phyloP scores from a whole-genome alignment of 225 moss, liverwort and hornwort species.

The Ulota crispa region DNA sequence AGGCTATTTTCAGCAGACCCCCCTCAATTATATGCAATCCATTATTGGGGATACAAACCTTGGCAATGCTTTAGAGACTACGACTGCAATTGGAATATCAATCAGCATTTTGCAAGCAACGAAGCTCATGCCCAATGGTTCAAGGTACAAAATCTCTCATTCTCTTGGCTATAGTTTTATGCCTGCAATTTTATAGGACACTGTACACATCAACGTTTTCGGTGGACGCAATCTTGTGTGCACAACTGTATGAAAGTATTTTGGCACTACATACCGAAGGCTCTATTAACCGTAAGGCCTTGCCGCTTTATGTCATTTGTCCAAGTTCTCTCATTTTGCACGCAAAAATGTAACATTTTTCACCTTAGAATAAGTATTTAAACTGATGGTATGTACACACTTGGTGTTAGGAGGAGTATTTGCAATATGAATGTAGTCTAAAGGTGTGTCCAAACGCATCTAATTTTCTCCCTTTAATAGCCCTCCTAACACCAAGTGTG shows the following conservation, averaged over 20 bases:
- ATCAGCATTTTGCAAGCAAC: conserved; percentile 58
- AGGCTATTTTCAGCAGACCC: conserved; percentile 50
- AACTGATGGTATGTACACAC: too few species aligned
- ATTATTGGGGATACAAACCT: conserved; percentile 65
- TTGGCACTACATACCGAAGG: background rate
- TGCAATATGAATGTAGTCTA: too few species aligned
- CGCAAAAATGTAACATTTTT: background rate
- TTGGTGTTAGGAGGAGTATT: too few species aligned
- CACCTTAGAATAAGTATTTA: background rate
- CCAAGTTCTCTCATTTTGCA: background rate
- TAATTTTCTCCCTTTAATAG: too few species aligned
- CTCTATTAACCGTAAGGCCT: background rate
- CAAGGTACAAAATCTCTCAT: conserved; percentile 25
- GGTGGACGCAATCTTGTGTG: background rate
- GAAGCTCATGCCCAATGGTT: conserved; percentile 64
- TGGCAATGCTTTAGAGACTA: conserved; percentile 78
- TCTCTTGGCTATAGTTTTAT: background rate
- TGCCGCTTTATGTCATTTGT: background rate
- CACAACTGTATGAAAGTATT: background rate
- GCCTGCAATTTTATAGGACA: background rate
- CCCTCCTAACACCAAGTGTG: too few species aligned
- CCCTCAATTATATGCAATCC: conserved; percentile 57
- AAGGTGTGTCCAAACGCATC: too few species aligned
- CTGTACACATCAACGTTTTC: background rate
- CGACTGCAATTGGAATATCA: conserved; percentile 70